Base-by-base conservation (phyloP, 495 filamentous ascomycete genomes). In the Clohesyomyces aquaticus region DNA sequence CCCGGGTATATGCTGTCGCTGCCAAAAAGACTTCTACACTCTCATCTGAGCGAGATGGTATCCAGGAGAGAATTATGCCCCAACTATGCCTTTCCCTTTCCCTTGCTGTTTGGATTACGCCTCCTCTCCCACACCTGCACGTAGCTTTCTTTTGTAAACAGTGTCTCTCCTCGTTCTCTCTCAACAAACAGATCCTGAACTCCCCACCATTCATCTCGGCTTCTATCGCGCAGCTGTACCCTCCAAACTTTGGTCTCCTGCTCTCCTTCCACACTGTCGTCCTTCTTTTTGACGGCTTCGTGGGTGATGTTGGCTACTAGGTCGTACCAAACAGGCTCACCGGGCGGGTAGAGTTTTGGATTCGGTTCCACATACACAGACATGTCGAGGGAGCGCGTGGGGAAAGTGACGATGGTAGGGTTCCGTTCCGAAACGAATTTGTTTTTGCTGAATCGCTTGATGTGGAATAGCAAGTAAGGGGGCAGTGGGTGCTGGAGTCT, bases 371-470 rank as follows among this genome's bases (percentile, higher is more conserved):
- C 91, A 69, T 93, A 99, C 0, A 91, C 91, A 2, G 85, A 82
- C 80, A 96, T 86, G 71, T 99, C 91, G 16, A 99, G 83, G 25
- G 85, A 86, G 59, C 88, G 82, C 2, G 87, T 85, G 58, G 90
- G 88, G 77, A 98, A 97, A 9, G 93, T 97, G 57, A 99, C 94
- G 72, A 99, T 99, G 0, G 95, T 98, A 3, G 93, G 94, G 75
- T 98, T 99, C 32, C 94, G 88, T 76, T 99, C 95, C 2, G 86
- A 71, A 27, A 98, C 91, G 74, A 98, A 98, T 65, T 96, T 93
- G 80, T 99, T 99, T 60, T 87, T 84, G 70, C 85, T 89, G 83
- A 99, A 99, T 42, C 94, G 90, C 76, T 98, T 98, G 80, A 99
- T 87, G 77, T 98, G 93, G 78, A 98, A 93, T 35, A 95, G 80